phyloP scores from a whole-genome alignment of 768 basidiomycete species.

The Phanerochaete sordida region DNA sequence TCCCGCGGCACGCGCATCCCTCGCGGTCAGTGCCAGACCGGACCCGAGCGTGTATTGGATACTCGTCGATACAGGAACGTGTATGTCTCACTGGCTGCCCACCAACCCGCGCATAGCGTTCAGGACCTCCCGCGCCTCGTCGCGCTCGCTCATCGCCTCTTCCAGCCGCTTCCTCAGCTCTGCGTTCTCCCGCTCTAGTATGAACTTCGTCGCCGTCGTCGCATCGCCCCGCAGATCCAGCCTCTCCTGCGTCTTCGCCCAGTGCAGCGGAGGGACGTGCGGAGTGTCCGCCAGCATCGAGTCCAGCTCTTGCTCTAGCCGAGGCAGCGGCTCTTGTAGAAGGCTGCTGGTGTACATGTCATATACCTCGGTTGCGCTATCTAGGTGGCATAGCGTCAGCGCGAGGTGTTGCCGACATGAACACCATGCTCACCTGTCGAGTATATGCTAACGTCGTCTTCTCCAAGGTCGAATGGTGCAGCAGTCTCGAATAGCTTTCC shows the following conservation, averaged over 20 bases:
- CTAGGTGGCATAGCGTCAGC: background rate
- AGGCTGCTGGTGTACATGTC: background rate
- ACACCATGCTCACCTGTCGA: background rate
- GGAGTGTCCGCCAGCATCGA: background rate
- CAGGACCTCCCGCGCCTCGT: conserved; percentile 5
- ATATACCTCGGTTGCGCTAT: background rate
- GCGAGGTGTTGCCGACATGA: background rate
- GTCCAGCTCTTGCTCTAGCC: background rate
- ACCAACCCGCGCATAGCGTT: conserved; percentile 10
- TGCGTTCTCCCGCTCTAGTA: background rate
- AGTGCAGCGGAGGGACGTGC: background rate
- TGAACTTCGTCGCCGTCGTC: background rate
- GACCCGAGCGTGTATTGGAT: background rate
- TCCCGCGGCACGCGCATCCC: background rate
- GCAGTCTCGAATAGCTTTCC: background rate
- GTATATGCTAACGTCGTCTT: conserved; percentile 5
- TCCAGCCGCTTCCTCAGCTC: conserved; percentile 4
- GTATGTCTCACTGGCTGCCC: background rate
- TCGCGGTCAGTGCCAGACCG: background rate
- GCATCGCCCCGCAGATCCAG: background rate
- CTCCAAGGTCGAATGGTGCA: background rate
- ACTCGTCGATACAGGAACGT: background rate
- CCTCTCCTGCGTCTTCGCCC: background rate
- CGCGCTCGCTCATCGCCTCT: conserved; percentile 3
- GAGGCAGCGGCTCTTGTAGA: background rate